Conservation (phyloP, 2,329 filamentous ascomycete species). For the Fusarium sp. region DNA sequence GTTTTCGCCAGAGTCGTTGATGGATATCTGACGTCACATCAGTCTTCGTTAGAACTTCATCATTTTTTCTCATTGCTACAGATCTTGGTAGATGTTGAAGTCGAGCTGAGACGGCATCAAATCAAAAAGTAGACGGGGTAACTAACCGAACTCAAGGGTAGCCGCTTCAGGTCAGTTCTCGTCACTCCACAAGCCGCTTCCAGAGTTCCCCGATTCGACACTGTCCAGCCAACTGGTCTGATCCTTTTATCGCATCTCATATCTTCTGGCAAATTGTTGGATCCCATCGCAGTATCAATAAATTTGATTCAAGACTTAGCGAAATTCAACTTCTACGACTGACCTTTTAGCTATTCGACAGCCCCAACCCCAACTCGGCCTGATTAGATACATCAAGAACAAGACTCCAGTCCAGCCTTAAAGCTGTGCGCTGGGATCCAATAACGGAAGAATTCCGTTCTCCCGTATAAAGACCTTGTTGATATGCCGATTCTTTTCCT, state of each 20-base stretch:
- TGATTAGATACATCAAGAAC: neutral
- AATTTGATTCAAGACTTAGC: neutral
- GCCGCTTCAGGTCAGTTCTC: neutral
- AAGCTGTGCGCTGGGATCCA: neutral
- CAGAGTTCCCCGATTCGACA: neutral
- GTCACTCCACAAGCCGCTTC: neutral
- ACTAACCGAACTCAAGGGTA: neutral
- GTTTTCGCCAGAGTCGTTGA: neutral
- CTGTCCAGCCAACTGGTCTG: neutral
- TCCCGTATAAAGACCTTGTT: constrained; percentile 5
- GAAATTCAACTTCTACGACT: neutral
- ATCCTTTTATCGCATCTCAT: neutral
- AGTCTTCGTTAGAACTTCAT: rapidly evolving
- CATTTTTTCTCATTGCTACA: neutral
- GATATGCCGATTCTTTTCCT: constrained; percentile 4
- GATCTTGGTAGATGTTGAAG: neutral
- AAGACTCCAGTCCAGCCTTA: neutral
- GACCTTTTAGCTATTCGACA: neutral
- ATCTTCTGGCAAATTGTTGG: neutral
- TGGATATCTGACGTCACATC: neutral
- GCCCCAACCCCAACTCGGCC: neutral
- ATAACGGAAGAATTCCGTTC: neutral
- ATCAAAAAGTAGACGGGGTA: neutral
- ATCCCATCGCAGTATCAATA: rapidly evolving
- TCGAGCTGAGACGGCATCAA: neutral